Conservation (phyloP, 2,329 filamentous ascomycete species). For the Neonectria ditissima region DNA sequence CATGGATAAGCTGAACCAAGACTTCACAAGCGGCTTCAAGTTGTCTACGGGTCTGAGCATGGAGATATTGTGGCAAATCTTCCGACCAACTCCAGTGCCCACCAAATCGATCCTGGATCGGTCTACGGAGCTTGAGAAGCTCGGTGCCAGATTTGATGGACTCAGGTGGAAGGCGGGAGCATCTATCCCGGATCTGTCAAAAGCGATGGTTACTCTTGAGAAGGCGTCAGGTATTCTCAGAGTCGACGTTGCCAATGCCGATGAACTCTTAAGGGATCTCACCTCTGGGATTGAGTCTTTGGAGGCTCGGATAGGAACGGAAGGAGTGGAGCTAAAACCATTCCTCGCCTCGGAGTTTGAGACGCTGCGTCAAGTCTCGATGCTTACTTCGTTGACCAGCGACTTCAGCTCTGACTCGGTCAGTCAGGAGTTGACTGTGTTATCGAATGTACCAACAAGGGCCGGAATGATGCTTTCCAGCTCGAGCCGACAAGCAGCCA, state of each 20-base stretch:
- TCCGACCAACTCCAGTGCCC: slow-evolving; percentile 72
- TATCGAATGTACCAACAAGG: slow-evolving; percentile 58
- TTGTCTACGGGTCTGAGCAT: slow-evolving; percentile 82
- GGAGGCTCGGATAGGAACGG: slow-evolving; percentile 58
- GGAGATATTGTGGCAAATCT: slow-evolving; percentile 80
- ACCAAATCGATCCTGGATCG: slow-evolving; percentile 59
- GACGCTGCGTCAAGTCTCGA: slow-evolving; percentile 63
- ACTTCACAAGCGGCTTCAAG: slow-evolving; percentile 77
- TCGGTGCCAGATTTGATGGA: slow-evolving; percentile 70
- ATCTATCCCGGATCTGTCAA: slow-evolving; percentile 63
- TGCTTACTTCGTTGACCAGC: slow-evolving; percentile 51
- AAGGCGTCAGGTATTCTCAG: slow-evolving; percentile 68
- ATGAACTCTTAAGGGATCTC: slow-evolving; percentile 62
- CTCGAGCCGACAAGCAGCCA: slow-evolving; percentile 51
- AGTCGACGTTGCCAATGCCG: slow-evolving; percentile 53
- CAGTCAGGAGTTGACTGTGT: slow-evolving; percentile 57
- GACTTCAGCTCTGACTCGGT: slow-evolving; percentile 3
- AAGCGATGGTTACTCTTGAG: slow-evolving; percentile 65
- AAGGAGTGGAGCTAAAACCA: slow-evolving; percentile 57
- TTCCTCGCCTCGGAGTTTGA: slow-evolving; percentile 69
- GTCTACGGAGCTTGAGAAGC: slow-evolving; percentile 63
- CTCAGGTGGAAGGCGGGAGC: slow-evolving; percentile 69
- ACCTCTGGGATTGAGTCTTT: slow-evolving; percentile 64
- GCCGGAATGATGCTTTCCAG: slow-evolving; percentile 49
- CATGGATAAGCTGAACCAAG: slow-evolving; percentile 58